These are phyloP conservation scores for Monosporozyma unispora DNA, from an alignment of 805 yeast species.

Conservation along the genomic window DNA sequence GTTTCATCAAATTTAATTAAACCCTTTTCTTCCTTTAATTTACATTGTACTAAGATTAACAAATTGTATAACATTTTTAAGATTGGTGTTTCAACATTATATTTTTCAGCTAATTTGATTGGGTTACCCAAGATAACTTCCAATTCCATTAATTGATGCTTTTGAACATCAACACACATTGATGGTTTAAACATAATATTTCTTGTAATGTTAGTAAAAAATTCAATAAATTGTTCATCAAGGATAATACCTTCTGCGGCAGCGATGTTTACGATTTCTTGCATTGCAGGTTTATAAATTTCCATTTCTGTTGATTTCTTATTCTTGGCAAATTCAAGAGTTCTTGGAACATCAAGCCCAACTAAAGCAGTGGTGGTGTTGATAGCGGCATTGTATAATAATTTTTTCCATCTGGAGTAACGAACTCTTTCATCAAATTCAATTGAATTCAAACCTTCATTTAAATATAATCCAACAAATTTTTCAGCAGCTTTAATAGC, in stretches of 20 bases:
- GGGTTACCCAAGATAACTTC: conserved; percentile 68
- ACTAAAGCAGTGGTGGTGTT: conserved; percentile 55
- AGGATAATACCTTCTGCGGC: conserved; percentile 47
- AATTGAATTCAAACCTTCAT: conserved; percentile 34
- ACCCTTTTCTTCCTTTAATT: conserved; percentile 50
- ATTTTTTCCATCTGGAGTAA: conserved; percentile 51
- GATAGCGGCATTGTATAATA: conserved; percentile 56
- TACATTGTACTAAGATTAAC: conserved; percentile 52
- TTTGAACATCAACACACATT: conserved; percentile 56
- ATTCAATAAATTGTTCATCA: conserved; percentile 38
- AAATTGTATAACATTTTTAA: conserved; percentile 50
- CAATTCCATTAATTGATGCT: conserved; percentile 57
- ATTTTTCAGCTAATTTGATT: conserved; percentile 37
- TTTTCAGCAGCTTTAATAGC: conserved; percentile 32
- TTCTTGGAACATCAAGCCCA: conserved; percentile 46
- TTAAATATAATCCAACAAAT: conserved; percentile 35
- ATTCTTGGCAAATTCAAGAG: conserved; percentile 35
- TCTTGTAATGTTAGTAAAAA: conserved; percentile 45
- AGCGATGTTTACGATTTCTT: conserved; percentile 54
- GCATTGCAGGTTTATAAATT: conserved; percentile 48
- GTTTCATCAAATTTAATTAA: conserved; percentile 21
- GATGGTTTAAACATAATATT: conserved; percentile 52
- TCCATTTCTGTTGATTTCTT: conserved; percentile 26
- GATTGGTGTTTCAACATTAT: conserved; percentile 47
- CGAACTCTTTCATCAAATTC: conserved; percentile 37